A percentile compares a stretch with the other conserved stretches of the same genome.
Conservation (phyloP, 2,329 filamentous ascomycete species). For the Dactylellina cionopaga region DNA sequence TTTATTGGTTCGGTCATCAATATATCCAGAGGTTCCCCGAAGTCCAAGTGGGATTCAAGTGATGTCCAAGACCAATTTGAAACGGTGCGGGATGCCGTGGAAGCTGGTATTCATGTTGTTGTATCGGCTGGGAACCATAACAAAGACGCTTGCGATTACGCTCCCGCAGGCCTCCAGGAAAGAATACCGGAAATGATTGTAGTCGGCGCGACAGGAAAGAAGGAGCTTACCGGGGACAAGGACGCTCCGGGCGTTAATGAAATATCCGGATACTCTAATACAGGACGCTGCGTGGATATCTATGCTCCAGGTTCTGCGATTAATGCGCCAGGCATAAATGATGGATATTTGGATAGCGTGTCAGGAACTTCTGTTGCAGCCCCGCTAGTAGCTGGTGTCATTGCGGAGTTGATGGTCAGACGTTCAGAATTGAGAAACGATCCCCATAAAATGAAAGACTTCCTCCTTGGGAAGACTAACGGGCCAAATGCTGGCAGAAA, state of each 20-base stretch:
- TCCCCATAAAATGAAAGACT: slow-evolving; percentile 6
- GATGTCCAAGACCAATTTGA: neutral
- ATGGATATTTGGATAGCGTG: neutral
- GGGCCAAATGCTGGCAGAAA: slow-evolving; percentile 7
- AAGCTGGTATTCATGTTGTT: slow-evolving; percentile 9
- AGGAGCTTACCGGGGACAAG: neutral
- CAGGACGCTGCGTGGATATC: slow-evolving; percentile 11
- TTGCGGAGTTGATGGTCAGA: slow-evolving; percentile 5
- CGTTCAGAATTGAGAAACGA: slow-evolving; percentile 5
- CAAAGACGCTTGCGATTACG: slow-evolving; percentile 6
- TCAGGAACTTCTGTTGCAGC: slow-evolving; percentile 5
- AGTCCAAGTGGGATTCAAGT: neutral
- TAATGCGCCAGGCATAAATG: neutral
- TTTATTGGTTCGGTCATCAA: slow-evolving; percentile 3
- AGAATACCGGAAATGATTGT: neutral
- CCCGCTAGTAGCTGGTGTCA: slow-evolving; percentile 12
- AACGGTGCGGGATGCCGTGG: neutral
- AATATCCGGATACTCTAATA: slow-evolving; percentile 11
- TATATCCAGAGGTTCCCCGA: slow-evolving; percentile 2
- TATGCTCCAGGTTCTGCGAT: slow-evolving; percentile 19
- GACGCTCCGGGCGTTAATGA: neutral
- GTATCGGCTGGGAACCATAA: neutral
- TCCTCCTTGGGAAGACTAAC: slow-evolving; percentile 7
- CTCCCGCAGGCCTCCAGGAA: neutral
- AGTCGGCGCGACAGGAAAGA: slow-evolving; percentile 2